Percentiles rank a stretch among this genome's conserved stretches.
phyloP scores from a whole-genome alignment of 1,284 basidiomycete species.

The Amylostereum chailletii region DNA sequence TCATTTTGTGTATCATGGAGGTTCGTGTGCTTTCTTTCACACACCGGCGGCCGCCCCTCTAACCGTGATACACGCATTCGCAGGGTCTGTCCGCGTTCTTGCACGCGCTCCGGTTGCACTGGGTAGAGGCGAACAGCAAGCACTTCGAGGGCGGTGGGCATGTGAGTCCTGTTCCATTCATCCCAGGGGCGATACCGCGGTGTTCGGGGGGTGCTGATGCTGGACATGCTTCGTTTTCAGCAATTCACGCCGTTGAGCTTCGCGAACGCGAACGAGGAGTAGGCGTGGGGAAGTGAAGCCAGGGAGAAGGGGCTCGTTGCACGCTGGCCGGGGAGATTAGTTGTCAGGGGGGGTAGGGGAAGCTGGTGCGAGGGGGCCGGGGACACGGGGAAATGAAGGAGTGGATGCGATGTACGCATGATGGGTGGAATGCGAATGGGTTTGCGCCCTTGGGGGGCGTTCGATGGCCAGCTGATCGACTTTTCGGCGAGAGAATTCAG shows the following conservation, averaged over 20 bases:
- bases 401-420: no score
- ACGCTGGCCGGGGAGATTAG: no score
- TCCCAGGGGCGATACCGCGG: conserved; percentile 37
- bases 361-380: no score
- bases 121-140: conserved; percentile 98
- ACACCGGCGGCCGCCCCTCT: conserved; percentile 9
- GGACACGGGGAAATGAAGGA: no score
- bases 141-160: conserved; percentile 89
- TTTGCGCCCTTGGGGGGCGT: no score
- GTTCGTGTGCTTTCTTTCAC: conserved; percentile 35
- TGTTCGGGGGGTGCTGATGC: conserved; percentile 18
- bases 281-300: conserved; percentile 1
- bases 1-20: conserved; percentile 88
- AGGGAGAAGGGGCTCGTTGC: no score
- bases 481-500: no score
- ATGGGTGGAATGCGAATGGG: no score
- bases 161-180: conserved; percentile 39
- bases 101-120: conserved; percentile 94
- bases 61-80: conserved; percentile 9
- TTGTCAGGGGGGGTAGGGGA: no score
- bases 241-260: conserved; percentile 63
- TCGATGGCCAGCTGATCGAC: no score
- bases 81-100: conserved; percentile 91
- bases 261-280: conserved; percentile 33
- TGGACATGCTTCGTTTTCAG: conserved; percentile 25